These are phyloP conservation scores for Scolecobasidium constrictum DNA, from an alignment of 2,329 filamentous ascomycete genomes.

Conservation along the genomic window DNA sequence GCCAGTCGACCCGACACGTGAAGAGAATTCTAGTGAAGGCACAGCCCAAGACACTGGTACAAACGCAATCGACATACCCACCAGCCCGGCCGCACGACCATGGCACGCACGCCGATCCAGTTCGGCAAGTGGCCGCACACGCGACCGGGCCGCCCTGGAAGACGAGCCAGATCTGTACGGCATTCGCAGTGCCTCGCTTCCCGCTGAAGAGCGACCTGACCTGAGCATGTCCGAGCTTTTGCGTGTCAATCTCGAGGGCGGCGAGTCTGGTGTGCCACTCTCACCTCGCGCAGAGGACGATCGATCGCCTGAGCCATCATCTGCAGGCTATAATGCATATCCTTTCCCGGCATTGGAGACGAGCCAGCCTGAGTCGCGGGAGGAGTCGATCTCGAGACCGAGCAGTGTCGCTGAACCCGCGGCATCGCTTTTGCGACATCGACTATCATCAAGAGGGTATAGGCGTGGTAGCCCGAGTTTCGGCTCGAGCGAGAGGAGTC, in stretches of 20 bases:
- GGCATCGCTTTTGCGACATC: not conserved
- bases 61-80: slow-evolving; percentile 62
- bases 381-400: slow-evolving; percentile 2
- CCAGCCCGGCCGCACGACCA: slow-evolving; percentile 49
- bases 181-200: slow-evolving; percentile 7
- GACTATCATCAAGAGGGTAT: not conserved
- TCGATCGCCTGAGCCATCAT: slow-evolving; percentile 3
- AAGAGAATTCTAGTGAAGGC: slow-evolving; percentile 4
- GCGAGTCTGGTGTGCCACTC: not conserved
- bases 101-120: slow-evolving; percentile 44
- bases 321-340: slow-evolving; percentile 2
- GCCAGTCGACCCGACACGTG: slow-evolving; percentile 2
- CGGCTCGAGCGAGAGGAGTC: slow-evolving; percentile 1
- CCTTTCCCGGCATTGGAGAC: slow-evolving; percentile 3
- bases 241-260: slow-evolving; percentile 1
- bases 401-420: slow-evolving; percentile 1
- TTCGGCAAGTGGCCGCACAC: not conserved
- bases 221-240: slow-evolving; percentile 10
- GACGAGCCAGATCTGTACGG: slow-evolving; percentile 10
- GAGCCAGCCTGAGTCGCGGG: slow-evolving; percentile 3
- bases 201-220: slow-evolving; percentile 5
- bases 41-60: slow-evolving; percentile 29
- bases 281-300: not conserved
- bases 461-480: slow-evolving; percentile 5
- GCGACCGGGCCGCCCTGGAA: slow-evolving; percentile 4